phyloP scores from a whole-genome alignment of 2,329 filamentous ascomycete species.

The Botrytis squamosa region DNA sequence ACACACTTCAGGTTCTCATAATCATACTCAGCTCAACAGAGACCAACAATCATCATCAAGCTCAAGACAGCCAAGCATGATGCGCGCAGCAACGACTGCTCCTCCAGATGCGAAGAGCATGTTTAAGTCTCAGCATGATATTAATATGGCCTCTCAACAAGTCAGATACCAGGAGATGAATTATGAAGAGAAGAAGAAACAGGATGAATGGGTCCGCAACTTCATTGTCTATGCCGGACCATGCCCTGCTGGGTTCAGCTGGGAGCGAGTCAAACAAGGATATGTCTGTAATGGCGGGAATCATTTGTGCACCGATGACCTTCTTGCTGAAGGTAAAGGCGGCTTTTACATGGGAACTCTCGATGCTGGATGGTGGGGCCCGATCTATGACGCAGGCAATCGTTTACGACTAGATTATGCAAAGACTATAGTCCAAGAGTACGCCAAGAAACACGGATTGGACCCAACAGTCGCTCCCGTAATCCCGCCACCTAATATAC shows the following conservation, averaged over 20 bases:
- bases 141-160: conserved; percentile 29
- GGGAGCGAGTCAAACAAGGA: conserved; percentile 24
- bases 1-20: too few relatives aligned
- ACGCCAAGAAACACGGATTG: not conserved
- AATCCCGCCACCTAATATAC: not conserved
- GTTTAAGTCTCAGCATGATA: conserved; percentile 14
- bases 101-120: conserved; percentile 9
- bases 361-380: conserved; percentile 10
- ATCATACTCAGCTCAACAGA: not conserved
- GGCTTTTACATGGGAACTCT: conserved; percentile 22
- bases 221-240: conserved; percentile 17
- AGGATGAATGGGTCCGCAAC: conserved; percentile 29
- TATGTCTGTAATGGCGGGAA: conserved; percentile 28
- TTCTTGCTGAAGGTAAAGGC: conserved; percentile 30
- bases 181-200: conserved; percentile 22
- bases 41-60: conserved; percentile 1
- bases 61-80: not conserved
- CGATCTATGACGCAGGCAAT: not conserved
- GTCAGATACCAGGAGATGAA: conserved; percentile 20
- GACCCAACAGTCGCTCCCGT: not conserved
- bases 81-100: conserved; percentile 10
- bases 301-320: conserved; percentile 28
- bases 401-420: not conserved
- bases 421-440: not conserved
- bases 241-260: conserved; percentile 24